Base-by-base conservation (phyloP, 1,284 basidiomycete species). In the Cryptococcus sp. region DNA sequence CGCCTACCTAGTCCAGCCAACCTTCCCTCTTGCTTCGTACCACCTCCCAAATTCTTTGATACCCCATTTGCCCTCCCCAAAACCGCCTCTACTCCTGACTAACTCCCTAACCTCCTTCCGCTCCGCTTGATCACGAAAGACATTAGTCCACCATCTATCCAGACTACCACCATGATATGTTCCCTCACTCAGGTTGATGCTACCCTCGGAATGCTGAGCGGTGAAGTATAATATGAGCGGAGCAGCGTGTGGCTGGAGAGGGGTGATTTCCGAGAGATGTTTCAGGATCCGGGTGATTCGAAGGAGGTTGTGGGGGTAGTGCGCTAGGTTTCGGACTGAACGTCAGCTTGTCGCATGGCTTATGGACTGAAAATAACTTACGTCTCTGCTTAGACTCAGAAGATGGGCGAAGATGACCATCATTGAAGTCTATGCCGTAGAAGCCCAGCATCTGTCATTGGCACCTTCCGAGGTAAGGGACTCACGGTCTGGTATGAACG, bases 281-380 rank as follows among this genome's bases (percentile, higher is more conserved):
- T 88, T 87, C 62, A 88, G 74, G 56, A 88, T 86, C 19, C 86
- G 83, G 44, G 86, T 84, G 56, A 88, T 83, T 34, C 86, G 83
- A 52, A 88, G 80, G 71, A 87, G 81, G 72, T 88, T 88, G 72
- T 88, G 86, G 5, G 81, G 72, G 28, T 81, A 80, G 43, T 77
- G 72, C 56, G 79, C 71, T 48, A 89, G 82, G 66, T 89, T 87
- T 45, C 46, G 49, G 13, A 71, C 70, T 73, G 56, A 5, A 22
- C n/a, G 23, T 43, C 23, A 22, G 23, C 41, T 43, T 7, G 19
- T 43, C 21, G 41, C 41, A 7, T 43, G 21, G 21, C 5, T 23
- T 4, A 40, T n/a, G 34, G 18, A 37, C 31, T 41, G n/a, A 10
- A 7, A 32, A 22, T 13, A 56, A 14, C 62, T 53, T 25, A 68